Conservation (phyloP, 164 flowering plant genomes). For the Kingdonia uniflora region DNA sequence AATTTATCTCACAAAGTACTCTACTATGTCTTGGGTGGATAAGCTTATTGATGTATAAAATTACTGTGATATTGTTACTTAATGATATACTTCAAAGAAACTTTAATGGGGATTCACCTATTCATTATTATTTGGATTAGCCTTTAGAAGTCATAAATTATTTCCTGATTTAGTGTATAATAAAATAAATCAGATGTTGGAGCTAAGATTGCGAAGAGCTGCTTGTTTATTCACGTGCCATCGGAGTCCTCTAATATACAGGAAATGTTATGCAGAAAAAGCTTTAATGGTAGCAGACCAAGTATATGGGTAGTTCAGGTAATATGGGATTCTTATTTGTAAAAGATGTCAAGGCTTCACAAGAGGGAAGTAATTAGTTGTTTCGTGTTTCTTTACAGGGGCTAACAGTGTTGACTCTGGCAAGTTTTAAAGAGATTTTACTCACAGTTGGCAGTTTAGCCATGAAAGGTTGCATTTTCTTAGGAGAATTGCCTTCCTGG, state of each 20-base stretch:
- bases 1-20: too few relatives aligned
- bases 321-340: slow-evolving; percentile 2
- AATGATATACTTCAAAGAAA: too few relatives aligned
- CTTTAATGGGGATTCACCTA: too few relatives aligned
- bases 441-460: slow-evolving; percentile 49
- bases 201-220: slow-evolving; percentile 59
- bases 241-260: slow-evolving; percentile 38
- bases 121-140: too few relatives aligned
- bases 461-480: slow-evolving; percentile 46
- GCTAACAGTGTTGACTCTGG: slow-evolving; percentile 50
- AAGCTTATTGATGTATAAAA: too few relatives aligned
- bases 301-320: slow-evolving; percentile 90
- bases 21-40: too few relatives aligned
- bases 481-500: slow-evolving; percentile 73
- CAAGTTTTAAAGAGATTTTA: slow-evolving; percentile 49
- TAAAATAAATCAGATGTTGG: slow-evolving; percentile 62
- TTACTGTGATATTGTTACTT: too few relatives aligned
- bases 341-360: neutral
- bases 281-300: slow-evolving; percentile 60
- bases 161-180: too few relatives aligned
- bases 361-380: neutral
- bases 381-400: slow-evolving; percentile 37
- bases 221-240: slow-evolving; percentile 57
- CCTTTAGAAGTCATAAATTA: too few relatives aligned
- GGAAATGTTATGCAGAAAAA: slow-evolving; percentile 32